Evolutionary conservation across 2,329 filamentous ascomycete genomes (phyloP), one percentile per base, ranked within the genome.

Genomic region (Thyridium curvatum): DNA sequence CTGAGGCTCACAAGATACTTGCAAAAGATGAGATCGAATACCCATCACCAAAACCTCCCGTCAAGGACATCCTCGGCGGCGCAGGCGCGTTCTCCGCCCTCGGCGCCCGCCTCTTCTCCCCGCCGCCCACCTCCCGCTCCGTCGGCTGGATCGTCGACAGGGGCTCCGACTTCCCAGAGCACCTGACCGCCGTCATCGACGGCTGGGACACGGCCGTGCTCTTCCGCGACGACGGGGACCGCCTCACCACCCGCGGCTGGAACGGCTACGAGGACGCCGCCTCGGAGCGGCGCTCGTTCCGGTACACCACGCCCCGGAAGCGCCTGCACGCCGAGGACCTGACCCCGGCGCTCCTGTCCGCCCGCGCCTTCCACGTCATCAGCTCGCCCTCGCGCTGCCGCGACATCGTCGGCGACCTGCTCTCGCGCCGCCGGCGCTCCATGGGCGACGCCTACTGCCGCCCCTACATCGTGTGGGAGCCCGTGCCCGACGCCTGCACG

Each of bases 61-160:
- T 84, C 30, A 77, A 75, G 51, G 74, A 91, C 54, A 75, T 96
- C 15, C 71, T 93, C n/a, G 93, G 93, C 38, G 93, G 93, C 17
- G 93, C 85, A 18, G 93, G 90, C 18, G 77, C 89, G 3, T 97
- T 86, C 59, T 83, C 86, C 8, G 88, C 89, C 8, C 69, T 97
- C 7, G 93, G 93, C 15, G 93, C 93, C 14, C 85, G 93, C 26
- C 71, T 98, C 35, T 84, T 95, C 58, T 91, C 88, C 4, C 86
- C 87, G 3, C 65, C 71, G 26, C 72, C 3, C 54, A 51, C 70
- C 34, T 85, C 87, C 16, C 70, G 67, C 30, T 72, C 75, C 3
- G 79, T 97, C 6, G 88, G 87, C 46, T 97, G 90, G 90, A 82
- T 97, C 45, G 79, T 97, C 32, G 91, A 98, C 61, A 77, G 81